These are phyloP conservation scores for Calocybe gangraenosa DNA, from an alignment of 768 basidiomycete species.

Conservation along the genomic window DNA sequence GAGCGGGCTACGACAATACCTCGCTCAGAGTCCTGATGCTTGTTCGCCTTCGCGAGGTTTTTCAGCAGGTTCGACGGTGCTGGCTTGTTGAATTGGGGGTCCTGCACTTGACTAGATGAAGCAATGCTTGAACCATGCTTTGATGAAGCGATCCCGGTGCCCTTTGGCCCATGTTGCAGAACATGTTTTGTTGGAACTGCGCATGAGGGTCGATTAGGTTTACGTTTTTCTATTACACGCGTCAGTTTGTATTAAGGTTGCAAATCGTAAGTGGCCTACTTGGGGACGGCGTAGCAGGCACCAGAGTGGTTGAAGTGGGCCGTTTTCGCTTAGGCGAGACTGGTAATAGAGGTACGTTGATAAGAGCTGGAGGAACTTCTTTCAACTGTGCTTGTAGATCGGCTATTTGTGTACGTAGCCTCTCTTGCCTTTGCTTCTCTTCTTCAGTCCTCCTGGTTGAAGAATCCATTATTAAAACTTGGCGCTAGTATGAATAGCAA, in stretches of 20 bases:
- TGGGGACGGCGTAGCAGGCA: constrained; percentile 63
- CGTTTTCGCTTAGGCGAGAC: constrained; percentile 48
- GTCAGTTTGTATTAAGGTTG: constrained; percentile 2
- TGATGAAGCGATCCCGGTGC: constrained; percentile 1
- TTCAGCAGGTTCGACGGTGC: constrained; percentile 50
- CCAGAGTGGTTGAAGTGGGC: constrained; percentile 35
- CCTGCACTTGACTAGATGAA: background rate
- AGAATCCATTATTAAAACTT: constrained; percentile 48
- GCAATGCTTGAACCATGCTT: constrained; percentile 3
- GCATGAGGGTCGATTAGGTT: constrained; percentile 23
- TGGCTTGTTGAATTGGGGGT: constrained; percentile 25
- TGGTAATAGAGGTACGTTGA: constrained; percentile 13
- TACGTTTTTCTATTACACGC: constrained; percentile 34
- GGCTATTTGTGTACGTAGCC: constrained; percentile 53
- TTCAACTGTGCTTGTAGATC: constrained; percentile 51
- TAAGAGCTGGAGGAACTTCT: constrained; percentile 25
- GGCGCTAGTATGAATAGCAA: background rate
- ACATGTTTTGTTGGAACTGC: constrained; percentile 6
- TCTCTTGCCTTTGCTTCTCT: constrained; percentile 39
- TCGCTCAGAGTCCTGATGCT: constrained; percentile 12
- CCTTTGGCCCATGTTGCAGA: background rate
- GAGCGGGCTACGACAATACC: constrained; percentile 19
- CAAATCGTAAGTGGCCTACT: constrained; percentile 36
- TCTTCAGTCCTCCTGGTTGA: constrained; percentile 35
- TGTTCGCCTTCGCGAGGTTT: constrained; percentile 40